Percentiles rank a stretch among this genome's conserved stretches.
These are phyloP conservation scores for Colletotrichum nymphaeae DNA, from an alignment of 2,329 filamentous ascomycete genomes.

Conservation along the genomic window DNA sequence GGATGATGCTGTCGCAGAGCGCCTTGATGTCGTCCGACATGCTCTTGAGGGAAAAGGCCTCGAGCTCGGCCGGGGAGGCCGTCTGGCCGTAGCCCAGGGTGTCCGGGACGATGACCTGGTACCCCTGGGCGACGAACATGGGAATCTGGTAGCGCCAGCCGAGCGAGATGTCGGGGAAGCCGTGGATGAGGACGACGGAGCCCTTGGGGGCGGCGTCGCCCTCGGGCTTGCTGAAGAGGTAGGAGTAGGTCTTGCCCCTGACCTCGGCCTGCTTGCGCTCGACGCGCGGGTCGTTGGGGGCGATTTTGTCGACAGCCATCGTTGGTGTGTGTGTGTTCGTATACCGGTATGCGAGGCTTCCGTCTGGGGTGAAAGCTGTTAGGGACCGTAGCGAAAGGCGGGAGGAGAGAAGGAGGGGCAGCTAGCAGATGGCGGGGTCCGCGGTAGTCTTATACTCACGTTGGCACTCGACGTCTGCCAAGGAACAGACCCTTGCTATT, in stretches of 20 bases:
- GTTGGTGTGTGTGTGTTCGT: slow-evolving; percentile 23
- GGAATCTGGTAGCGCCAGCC: slow-evolving; percentile 95
- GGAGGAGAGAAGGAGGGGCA: neutral
- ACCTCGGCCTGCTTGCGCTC: slow-evolving; percentile 71
- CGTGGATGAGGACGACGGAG: slow-evolving; percentile 71
- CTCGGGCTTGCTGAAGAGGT: slow-evolving; percentile 65
- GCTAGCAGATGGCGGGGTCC: neutral
- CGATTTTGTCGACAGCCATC: slow-evolving; percentile 73
- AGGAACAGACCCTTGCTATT: slow-evolving; percentile 7
- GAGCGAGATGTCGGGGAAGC: slow-evolving; percentile 85
- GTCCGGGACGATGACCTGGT: slow-evolving; percentile 86
- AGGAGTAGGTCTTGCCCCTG: slow-evolving; percentile 78
- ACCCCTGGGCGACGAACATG: slow-evolving; percentile 74
- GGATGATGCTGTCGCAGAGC: slow-evolving; percentile 68
- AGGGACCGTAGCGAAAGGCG: neutral
- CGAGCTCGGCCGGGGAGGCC: slow-evolving; percentile 71
- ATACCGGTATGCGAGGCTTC: slow-evolving; percentile 9
- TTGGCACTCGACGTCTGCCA: slow-evolving; percentile 1
- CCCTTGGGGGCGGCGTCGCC: slow-evolving; percentile 49
- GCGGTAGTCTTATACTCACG: neutral
- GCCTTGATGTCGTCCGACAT: slow-evolving; percentile 80
- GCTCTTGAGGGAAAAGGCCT: slow-evolving; percentile 70
- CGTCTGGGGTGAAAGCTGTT: neutral
- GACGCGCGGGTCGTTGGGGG: slow-evolving; percentile 74
- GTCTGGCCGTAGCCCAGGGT: slow-evolving; percentile 89